These are phyloP conservation scores for Candida palmyrensis DNA, from an alignment of 805 yeast genomes.

Conservation along the genomic window DNA sequence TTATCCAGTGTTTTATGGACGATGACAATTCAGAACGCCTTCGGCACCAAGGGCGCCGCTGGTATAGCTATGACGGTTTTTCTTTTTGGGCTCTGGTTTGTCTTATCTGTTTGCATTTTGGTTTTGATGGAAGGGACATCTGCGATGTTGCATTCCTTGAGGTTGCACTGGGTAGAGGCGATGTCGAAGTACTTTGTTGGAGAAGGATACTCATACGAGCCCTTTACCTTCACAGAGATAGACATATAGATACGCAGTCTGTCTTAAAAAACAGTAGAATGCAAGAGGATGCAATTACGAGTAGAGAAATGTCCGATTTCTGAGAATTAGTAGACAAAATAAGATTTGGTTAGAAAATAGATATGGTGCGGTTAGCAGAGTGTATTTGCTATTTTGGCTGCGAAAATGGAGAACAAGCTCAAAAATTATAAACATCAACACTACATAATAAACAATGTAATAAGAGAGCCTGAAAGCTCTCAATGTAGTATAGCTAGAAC, in stretches of 20 bases:
- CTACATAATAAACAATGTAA: too few relatives aligned
- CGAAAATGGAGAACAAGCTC: too few relatives aligned
- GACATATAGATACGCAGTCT: conserved; percentile 7
- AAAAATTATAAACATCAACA: too few relatives aligned
- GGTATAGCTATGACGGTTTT: conserved; percentile 57
- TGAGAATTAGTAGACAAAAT: too few relatives aligned
- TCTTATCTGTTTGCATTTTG: conserved; percentile 60
- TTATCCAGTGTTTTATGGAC: conserved; percentile 69
- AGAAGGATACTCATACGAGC: conserved; percentile 65
- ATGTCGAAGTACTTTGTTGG: conserved; percentile 80
- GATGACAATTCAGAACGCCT: conserved; percentile 65
- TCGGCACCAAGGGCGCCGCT: conserved; percentile 46
- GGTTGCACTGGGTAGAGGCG: conserved; percentile 80
- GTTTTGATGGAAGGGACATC: conserved; percentile 82
- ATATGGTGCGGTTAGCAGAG: too few relatives aligned
- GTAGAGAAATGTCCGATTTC: too few relatives aligned
- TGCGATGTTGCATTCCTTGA: conserved; percentile 75
- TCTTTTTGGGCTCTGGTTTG: conserved; percentile 72
- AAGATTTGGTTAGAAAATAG: too few relatives aligned
- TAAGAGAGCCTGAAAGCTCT: too few relatives aligned
- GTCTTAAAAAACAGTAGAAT: too few relatives aligned
- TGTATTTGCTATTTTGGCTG: too few relatives aligned
- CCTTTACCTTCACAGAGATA: conserved; percentile 45
- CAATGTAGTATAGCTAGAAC: too few relatives aligned
- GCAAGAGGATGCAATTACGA: too few relatives aligned